Base-by-base conservation (phyloP, 805 yeast species). In the Priceomyces castillae region DNA sequence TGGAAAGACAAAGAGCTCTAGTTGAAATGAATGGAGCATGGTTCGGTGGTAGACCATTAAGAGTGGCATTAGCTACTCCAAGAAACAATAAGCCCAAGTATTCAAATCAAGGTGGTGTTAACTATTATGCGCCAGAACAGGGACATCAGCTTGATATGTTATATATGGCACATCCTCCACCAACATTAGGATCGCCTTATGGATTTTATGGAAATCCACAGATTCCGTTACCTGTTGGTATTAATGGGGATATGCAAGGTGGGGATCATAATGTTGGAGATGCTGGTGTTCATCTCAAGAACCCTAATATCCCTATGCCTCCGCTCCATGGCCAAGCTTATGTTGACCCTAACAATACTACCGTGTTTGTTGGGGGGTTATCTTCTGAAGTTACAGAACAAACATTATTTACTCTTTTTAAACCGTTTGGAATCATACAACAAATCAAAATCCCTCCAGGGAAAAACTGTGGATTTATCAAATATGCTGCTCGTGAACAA, bases 401-500 rank as follows among this genome's bases (percentile, higher is more conserved):
- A 36, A 78, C 86, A 3, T 62, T 86, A 28, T 71, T 73, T 42
- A 70, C 80, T 0, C 59, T 85, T 15, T 86, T 86, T 62, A 78
- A 78, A 59, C 87, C 89, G 14, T 85, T 82, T 65, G 95, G 95
- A n/a, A 61, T 68, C 15, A 81, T 86, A 28, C 64, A 75, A 20
- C 83, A 81, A 50, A 84, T 86, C 34, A 84, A 83, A 55, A 83
- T 86, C 41, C 95, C 95, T 4, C 77, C 81, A 4, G 92, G 89
- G 11, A 86, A 85, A 57, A 85, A 86, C 48, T 88, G 96, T 65
- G 96, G 96, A 0, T 89, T 90, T 66, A 89, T 90, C 42, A 95
- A 87, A 62, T 90, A 78, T 60, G 78, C 81, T 33, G 79, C 83
- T 41, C 73, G 96, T 44, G 80, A 81, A 35, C 81, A 87, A 52